Conservation (phyloP, 2,329 filamentous ascomycete species). For the Colletotrichum sp. region DNA sequence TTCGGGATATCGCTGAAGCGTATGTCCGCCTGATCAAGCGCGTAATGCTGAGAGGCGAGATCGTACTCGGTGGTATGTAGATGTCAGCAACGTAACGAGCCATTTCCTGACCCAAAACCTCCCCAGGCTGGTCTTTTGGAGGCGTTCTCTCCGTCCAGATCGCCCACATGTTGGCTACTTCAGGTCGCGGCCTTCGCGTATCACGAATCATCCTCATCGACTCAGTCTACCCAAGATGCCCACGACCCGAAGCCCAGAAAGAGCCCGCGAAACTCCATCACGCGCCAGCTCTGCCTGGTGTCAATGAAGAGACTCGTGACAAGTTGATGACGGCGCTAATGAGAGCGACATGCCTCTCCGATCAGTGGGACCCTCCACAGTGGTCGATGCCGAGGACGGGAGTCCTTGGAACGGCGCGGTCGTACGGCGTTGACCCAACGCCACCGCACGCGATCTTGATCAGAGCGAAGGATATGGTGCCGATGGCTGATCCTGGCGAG, state of each 20-base stretch:
- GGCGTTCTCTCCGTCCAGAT: conserved; percentile 3
- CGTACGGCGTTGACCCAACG: background rate
- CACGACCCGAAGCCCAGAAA: conserved; percentile 4
- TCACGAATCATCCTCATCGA: conserved; percentile 13
- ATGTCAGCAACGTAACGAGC: accelerated
- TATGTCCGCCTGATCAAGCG: conserved; percentile 14
- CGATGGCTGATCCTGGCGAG: conserved; percentile 5
- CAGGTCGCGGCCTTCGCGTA: conserved; percentile 2
- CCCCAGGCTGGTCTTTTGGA: conserved; percentile 3
- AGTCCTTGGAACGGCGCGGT: background rate
- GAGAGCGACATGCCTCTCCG: conserved; percentile 8
- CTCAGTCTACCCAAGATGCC: conserved; percentile 10
- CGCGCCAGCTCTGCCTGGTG: background rate
- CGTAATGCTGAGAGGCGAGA: conserved; percentile 11
- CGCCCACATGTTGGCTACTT: conserved; percentile 8
- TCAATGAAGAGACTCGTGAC: background rate
- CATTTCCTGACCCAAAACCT: accelerated
- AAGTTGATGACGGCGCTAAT: conserved; percentile 15
- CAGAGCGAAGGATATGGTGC: conserved; percentile 5
- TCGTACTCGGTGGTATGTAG: background rate
- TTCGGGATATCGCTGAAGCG: conserved; percentile 1
- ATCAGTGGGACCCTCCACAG: background rate
- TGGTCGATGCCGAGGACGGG: background rate
- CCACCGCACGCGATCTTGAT: conserved; percentile 5
- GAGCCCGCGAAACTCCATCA: conserved; percentile 11